A percentile compares a stretch with the other conserved stretches of the same genome.
These are phyloP conservation scores for Phytopythium oedochilum DNA, from an alignment of 352 stramenopile species.

Conservation along the genomic window DNA sequence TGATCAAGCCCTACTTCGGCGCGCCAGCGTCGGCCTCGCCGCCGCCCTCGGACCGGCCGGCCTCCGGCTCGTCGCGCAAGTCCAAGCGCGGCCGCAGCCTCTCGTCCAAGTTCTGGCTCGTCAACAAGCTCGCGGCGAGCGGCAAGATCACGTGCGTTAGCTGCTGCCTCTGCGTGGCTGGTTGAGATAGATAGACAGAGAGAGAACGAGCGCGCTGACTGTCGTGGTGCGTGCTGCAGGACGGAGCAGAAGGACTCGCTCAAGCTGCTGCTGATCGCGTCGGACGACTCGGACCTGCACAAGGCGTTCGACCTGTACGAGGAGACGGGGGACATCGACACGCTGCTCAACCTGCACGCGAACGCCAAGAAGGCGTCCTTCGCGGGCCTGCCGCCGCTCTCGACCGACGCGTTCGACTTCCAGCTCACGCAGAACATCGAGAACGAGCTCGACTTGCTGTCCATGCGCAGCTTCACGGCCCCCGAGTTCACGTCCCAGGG, in stretches of 20 bases:
- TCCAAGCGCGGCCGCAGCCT: slow-evolving; percentile 65
- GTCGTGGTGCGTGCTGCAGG: neutral
- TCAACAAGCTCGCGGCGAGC: slow-evolving; percentile 76
- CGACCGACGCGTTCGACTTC: slow-evolving; percentile 63
- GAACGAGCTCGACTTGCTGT: slow-evolving; percentile 73
- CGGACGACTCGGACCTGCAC: slow-evolving; percentile 66
- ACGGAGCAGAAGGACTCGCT: slow-evolving; percentile 74
- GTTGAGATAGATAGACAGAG: too few species aligned
- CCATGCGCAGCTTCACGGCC: slow-evolving; percentile 54
- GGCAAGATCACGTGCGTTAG: slow-evolving; percentile 62
- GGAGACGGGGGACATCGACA: slow-evolving; percentile 72
- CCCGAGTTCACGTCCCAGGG: slow-evolving; percentile 12
- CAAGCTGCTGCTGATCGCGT: slow-evolving; percentile 76
- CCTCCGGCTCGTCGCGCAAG: slow-evolving; percentile 32
- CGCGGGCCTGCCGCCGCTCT: slow-evolving; percentile 48
- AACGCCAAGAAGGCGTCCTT: slow-evolving; percentile 60
- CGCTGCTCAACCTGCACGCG: slow-evolving; percentile 58
- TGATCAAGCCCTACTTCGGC: slow-evolving; percentile 16
- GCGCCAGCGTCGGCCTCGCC: slow-evolving; percentile 3
- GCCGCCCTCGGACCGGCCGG: neutral
- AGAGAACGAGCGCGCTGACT: neutral
- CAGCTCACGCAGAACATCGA: slow-evolving; percentile 78
- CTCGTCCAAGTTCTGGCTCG: slow-evolving; percentile 84
- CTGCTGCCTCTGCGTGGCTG: too few species aligned
- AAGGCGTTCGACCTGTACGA: slow-evolving; percentile 76